Evolutionary conservation across 768 basidiomycete species (phyloP).

Genomic region (Russula lepida): DNA sequence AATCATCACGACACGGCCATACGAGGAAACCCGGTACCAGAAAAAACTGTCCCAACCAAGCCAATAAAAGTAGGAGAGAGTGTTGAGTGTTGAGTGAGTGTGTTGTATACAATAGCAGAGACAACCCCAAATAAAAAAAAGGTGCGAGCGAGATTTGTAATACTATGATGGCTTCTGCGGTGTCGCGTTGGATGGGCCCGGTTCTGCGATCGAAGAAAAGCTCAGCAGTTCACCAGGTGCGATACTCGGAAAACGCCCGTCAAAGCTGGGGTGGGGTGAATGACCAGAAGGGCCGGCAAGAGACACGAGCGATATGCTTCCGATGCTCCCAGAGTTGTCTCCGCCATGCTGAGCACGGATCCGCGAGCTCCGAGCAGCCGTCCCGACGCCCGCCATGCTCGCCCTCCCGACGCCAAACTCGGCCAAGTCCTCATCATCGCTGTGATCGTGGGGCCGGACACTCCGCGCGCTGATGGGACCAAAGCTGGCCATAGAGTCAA

Average conservation of each 20-base stretch:
- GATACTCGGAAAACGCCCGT: conserved; percentile 7
- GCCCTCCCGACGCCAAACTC: conserved; percentile 1
- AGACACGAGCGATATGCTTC: background rate
- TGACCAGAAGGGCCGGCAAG: background rate
- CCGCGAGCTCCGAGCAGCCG: conserved; percentile 30
- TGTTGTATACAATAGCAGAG: background rate
- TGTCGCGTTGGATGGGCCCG: background rate
- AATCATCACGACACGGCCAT: background rate
- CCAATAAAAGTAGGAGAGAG: background rate
- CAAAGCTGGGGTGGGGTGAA: background rate
- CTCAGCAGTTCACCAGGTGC: conserved; percentile 7
- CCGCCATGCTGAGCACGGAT: conserved; percentile 1
- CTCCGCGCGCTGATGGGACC: conserved; percentile 6
- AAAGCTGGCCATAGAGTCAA: conserved; percentile 25
- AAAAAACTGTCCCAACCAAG: background rate
- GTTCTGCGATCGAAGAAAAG: background rate
- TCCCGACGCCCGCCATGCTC: conserved; percentile 43
- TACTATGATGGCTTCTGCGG: background rate
- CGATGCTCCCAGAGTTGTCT: conserved; percentile 1
- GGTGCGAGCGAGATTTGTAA: background rate
- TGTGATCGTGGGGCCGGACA: background rate
- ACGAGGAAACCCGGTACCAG: background rate
- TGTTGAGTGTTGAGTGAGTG: background rate
- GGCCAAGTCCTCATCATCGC: background rate
- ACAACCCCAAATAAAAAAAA: background rate